A percentile compares a stretch with the other conserved stretches of the same genome.
Conservation (phyloP, 2,329 filamentous ascomycete genomes). For the Sporothrix euskadiensis region DNA sequence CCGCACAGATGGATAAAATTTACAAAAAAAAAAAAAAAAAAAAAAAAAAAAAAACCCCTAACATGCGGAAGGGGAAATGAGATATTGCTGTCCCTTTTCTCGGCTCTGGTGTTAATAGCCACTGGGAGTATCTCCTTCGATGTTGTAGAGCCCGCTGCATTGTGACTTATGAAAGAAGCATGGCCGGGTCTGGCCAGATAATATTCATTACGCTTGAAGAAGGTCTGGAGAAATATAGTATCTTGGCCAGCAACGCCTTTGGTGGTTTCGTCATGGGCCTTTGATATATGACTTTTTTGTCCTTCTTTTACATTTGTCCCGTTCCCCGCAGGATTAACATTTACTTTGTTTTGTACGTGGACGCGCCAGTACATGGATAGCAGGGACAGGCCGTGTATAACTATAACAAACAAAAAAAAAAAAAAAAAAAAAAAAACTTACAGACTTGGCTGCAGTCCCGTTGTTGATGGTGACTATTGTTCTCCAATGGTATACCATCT, state of each 20-base stretch:
- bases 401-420: too few species aligned
- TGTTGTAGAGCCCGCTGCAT: not conserved
- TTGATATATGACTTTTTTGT: not conserved
- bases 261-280: not conserved
- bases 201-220: not conserved
- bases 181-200: not conserved
- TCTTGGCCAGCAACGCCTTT: not conserved
- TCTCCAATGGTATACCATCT: not conserved
- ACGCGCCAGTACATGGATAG: not conserved
- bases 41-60: too few species aligned
- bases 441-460: not conserved
- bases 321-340: not conserved
- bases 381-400: conserved; percentile 11
- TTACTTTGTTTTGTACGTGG: not conserved
- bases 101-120: not conserved
- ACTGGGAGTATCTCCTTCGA: not conserved
- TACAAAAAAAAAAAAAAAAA: too few species aligned
- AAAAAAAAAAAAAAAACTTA: not conserved
- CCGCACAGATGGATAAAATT: not conserved
- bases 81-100: not conserved
- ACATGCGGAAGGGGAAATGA: not conserved
- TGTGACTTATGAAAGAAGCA: not conserved
- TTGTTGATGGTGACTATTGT: not conserved
- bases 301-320: not conserved
- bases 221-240: not conserved